Conservation (phyloP, 2,329 filamentous ascomycete genomes). For the Fusarium torulosum region DNA sequence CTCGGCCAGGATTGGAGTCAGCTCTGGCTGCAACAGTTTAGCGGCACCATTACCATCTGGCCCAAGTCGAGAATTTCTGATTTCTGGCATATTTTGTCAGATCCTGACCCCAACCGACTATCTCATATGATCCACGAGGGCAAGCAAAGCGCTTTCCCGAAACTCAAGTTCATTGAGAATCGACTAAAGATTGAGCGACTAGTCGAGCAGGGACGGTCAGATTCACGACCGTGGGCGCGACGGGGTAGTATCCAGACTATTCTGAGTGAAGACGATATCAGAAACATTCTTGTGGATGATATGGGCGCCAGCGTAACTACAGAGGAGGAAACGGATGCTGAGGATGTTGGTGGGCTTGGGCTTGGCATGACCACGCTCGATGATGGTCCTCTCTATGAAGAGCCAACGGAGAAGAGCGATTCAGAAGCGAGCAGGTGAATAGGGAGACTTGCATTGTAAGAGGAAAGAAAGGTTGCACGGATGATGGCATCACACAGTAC, state of each 20-base stretch:
- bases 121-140: constrained; percentile 92
- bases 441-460: not conserved
- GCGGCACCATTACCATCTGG: constrained; percentile 96
- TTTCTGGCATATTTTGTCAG: constrained; percentile 86
- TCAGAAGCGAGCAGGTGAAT: constrained; percentile 24
- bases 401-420: constrained; percentile 42
- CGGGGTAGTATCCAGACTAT: constrained; percentile 70
- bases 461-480: not conserved
- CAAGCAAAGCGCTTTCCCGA: constrained; percentile 89
- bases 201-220: constrained; percentile 69
- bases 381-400: constrained; percentile 44
- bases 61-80: constrained; percentile 83
- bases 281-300: constrained; percentile 60
- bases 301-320: constrained; percentile 51
- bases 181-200: constrained; percentile 83
- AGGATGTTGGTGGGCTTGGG: constrained; percentile 47
- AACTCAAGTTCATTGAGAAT: constrained; percentile 91
- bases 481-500: not conserved
- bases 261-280: constrained; percentile 70
- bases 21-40: constrained; percentile 95
- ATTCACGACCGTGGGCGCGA: constrained; percentile 63
- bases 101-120: constrained; percentile 80
- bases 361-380: constrained; percentile 48
- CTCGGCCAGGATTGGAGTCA: constrained; percentile 97
- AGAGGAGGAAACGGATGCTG: constrained; percentile 54